Evolutionary conservation across 306 rosid species (phyloP), one percentile per base, ranked within the genome.

Genomic region (Corylus avellana): DNA sequence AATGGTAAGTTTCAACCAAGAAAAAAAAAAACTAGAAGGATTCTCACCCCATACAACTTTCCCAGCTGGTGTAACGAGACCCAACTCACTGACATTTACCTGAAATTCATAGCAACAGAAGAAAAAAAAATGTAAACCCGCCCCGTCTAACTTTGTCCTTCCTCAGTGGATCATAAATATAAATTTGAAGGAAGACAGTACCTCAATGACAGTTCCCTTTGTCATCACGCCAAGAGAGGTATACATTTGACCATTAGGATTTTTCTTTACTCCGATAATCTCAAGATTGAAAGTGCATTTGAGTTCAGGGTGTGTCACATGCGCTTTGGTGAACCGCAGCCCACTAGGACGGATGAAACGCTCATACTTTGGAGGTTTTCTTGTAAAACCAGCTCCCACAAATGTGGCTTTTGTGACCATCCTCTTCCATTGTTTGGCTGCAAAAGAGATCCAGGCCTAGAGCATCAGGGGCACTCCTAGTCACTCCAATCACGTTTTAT

Each of bases 381-480:
- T 87, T 5, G 98, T 92, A 81, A 94, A 94, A 76, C 91, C 86
- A 72, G 97, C 87, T 54, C 98, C 97, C 25, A 94, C 98, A 83
- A 94, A 94, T 61, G 95, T 94, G 63, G 98, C 97, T 85, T 94
- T 94, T 25, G 97, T 92, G 75, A 92, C 85, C 98, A 94, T 94
- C 85, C 98, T 89, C 90, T 94, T 94, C 97, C 97, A 94, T 77
- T 94, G 97, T 83, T 94, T 94, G 48, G 95, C 98, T 94, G 84
- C 22, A 86, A 81, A 77, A 78, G 72, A 47, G 44, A 37, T 56
- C 7, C 4, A 78, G 74, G 72, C 58, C 25, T 29, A 57, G 16
- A 37, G 42, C 35, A 75, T 84, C 75, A 78, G 35, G 53, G n/a
- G 57, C 27, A 12, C 66, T 74, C 39, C 80, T 12, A 73, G 35